Base-by-base conservation (phyloP, 2,329 filamentous ascomycete species). In the Cryoendolithus antarcticus region DNA sequence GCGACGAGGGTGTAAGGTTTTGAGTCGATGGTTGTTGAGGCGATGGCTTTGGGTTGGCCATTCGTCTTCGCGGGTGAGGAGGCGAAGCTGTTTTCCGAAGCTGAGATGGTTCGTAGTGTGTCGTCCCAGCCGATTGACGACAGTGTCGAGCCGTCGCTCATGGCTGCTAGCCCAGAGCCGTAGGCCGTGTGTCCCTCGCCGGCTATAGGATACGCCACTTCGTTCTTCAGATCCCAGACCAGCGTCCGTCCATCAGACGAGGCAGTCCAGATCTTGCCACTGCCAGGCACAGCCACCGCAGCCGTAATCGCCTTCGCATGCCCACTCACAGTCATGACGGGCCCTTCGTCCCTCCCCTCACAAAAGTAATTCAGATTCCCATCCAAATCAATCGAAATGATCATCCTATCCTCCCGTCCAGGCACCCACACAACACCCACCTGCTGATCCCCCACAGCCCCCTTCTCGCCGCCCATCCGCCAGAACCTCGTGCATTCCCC, bases 101-200 rank as follows among this genome's bases (percentile, higher is more conserved):
- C 71, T 48, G 93, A 86, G 29, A 93, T 71, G 32, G 75, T 80
- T 45, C 86, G 80, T 29, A 96, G 69, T 1, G 80, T 86, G 59
- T 98, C 91, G 56, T 98, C 91, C 91, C 89, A 98, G 46, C 80
- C 88, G 38, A 89, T 82, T 53, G 80, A 89, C 64, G 84, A 88
- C n/a, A 86, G 75, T 48, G 77, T 56, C 24, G 24, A 27, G 27
- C 59, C 58, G 41, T 60, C 59, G 3, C 58, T 57, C 38, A 64
- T 57, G 1, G 75, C 65, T 2, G 80, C 67, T 47, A 98, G 80
- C 37, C 83, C 82, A 3, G 79, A 76, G 37, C 96, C 77, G 59
- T 93, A 88, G 59, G 89, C 93, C 6, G 82, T 82, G 61, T 95
- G 91, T 3, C 75, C 69, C 48, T 85, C 77, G 21, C 91, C 89